Evolutionary conservation across 176 grass and related monocot genomes (phyloP), one percentile per base, ranked within the genome.

Genomic region (Areca catechu): DNA sequence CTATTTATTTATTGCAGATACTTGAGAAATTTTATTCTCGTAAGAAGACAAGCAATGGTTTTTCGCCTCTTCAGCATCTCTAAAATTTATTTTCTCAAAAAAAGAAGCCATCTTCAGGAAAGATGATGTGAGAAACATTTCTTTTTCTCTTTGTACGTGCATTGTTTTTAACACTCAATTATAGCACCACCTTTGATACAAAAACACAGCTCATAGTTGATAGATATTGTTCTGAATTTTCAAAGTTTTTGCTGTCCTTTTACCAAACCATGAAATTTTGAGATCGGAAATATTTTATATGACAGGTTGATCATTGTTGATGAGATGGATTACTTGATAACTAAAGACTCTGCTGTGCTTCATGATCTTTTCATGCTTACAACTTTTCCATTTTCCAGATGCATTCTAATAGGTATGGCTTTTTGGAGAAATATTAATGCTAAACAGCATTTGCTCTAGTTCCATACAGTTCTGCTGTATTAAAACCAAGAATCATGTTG

Each of bases 331-430:
- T 98, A 89, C 56, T 78, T 93, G 28, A 83, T 98, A 73, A 98
- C 88, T 65, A 92, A 79, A 70, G 94, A 98, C 50, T 65, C 73
- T 4, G 79, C 73, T 22, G 84, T 98, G 50, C 76, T 98, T 58
- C 94, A 98, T 81, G 78, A 98, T 78, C 84, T 93, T 79, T 98
- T 98, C 63, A 98, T 92, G 81, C 94, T 98, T 37, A 98, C 84
- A 0, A 85, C 93, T 25, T 79, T 67, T 60, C 79, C 74, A 51
- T 98, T 81, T 67, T 93, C 88, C 15, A 78, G 70, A 80, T 98
- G 74, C 68, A 78, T 98, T 83, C 62, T 98, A 18, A 85, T 98
- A 88, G 94, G 94, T 98, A 69, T 55, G 16, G 1, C 3, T 20
- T 20, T 67, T 20, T n/a, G 7, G 7, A 43, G 34, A 10, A 43